Conservation (phyloP, 805 yeast genomes). For the Kodamaea restingae region DNA sequence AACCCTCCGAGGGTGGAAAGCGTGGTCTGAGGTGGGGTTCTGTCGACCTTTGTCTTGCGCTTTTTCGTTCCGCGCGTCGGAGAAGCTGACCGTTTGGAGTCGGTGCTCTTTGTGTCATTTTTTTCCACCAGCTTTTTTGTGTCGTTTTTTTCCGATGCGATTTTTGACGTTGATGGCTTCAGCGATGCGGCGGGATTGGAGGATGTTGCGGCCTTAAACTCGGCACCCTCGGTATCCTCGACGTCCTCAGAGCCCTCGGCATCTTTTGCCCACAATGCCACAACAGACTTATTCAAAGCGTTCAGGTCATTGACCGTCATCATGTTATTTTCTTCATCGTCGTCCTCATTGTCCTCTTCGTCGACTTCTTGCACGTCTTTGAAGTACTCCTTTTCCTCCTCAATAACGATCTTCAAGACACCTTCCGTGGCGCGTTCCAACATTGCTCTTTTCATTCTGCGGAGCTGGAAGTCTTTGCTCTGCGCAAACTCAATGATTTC, state of each 20-base stretch:
- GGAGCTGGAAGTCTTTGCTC: slow-evolving; percentile 59
- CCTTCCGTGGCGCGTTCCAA: slow-evolving; percentile 63
- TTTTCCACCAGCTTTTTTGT: slow-evolving; percentile 21
- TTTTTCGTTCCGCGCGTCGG: slow-evolving; percentile 30
- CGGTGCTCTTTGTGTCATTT: slow-evolving; percentile 41
- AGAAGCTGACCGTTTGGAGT: slow-evolving; percentile 48
- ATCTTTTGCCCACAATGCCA: slow-evolving; percentile 65
- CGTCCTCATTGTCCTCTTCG: slow-evolving; percentile 42
- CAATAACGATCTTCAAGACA: slow-evolving; percentile 50
- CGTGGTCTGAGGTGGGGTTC: slow-evolving; percentile 65
- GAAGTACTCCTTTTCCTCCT: slow-evolving; percentile 61
- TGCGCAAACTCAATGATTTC: slow-evolving; percentile 61
- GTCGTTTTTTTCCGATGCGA: slow-evolving; percentile 15
- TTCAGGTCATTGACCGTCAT: slow-evolving; percentile 68
- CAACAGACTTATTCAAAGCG: slow-evolving; percentile 71
- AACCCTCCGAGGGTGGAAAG: slow-evolving; percentile 85
- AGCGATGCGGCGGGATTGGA: no score
- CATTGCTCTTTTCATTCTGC: slow-evolving; percentile 62
- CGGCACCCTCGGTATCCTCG: slow-evolving; percentile 16
- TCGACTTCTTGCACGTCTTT: slow-evolving; percentile 29
- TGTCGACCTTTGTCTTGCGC: slow-evolving; percentile 45
- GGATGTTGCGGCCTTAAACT: no score
- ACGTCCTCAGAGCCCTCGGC: no score
- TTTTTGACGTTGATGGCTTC: slow-evolving; percentile 1
- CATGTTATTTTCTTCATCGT: slow-evolving; percentile 43